Conservation (phyloP, 106 monocot genomes). For the Triglochin maritima region DNA sequence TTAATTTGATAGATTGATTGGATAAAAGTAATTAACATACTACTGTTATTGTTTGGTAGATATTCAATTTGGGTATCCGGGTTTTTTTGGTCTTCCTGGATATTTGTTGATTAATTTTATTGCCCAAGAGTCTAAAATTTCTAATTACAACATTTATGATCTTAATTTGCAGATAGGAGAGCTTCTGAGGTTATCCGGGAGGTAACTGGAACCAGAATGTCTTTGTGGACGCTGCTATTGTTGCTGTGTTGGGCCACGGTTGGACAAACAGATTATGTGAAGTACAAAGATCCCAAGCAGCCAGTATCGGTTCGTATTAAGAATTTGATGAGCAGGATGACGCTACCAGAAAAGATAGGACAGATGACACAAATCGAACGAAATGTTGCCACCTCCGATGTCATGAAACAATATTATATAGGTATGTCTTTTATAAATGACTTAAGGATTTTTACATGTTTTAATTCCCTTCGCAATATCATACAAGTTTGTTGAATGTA, state of each 20-base stretch:
- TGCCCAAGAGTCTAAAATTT: too few species aligned
- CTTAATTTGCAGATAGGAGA: background rate
- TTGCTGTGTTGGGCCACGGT: background rate
- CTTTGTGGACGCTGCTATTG: background rate
- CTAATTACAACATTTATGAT: too few species aligned
- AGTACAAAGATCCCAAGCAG: slow-evolving; percentile 10
- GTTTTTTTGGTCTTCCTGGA: too few species aligned
- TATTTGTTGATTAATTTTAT: too few species aligned
- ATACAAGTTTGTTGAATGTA: too few species aligned
- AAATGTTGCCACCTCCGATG: slow-evolving; percentile 3
- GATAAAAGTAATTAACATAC: too few species aligned
- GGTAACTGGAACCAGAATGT: background rate
- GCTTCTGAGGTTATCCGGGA: background rate
- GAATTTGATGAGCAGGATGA: slow-evolving; percentile 11
- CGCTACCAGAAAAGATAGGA: slow-evolving; percentile 13
- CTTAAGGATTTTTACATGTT: background rate
- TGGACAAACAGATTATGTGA: background rate
- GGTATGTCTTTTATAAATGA: background rate
- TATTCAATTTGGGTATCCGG: too few species aligned
- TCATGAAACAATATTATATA: slow-evolving; percentile 6
- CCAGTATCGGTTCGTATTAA: background rate
- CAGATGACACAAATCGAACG: slow-evolving; percentile 18
- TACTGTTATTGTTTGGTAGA: too few species aligned
- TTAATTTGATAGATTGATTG: too few species aligned
- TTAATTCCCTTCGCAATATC: too few species aligned